Conservation (phyloP, 257 asterid genomes). For the Salvia miltiorrhiza region DNA sequence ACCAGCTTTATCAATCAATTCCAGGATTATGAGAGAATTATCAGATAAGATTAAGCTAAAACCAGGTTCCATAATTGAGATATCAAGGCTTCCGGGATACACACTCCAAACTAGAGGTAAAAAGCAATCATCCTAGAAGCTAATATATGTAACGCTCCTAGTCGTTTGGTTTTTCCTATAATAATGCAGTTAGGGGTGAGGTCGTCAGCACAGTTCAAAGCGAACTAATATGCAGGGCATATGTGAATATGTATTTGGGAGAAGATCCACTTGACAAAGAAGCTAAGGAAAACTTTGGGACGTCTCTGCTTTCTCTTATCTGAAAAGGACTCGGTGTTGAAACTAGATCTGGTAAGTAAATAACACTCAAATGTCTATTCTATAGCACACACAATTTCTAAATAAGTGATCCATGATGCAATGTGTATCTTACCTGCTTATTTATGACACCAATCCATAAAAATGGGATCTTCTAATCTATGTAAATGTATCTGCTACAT, state of each 20-base stretch:
- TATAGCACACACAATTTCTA: conserved; percentile 24
- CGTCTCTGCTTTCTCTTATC: conserved; percentile 49
- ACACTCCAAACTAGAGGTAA: conserved; percentile 72
- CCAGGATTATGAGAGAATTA: conserved; percentile 75
- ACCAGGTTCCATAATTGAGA: conserved; percentile 70
- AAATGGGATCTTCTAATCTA: neutral
- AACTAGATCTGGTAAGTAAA: conserved; percentile 31
- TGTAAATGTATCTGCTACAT: conserved; percentile 3
- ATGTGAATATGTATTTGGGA: conserved; percentile 56
- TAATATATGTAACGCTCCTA: neutral
- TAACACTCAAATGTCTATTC: conserved; percentile 26
- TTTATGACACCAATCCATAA: conserved; percentile 19
- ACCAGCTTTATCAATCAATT: conserved; percentile 21
- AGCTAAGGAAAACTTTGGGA: conserved; percentile 66
- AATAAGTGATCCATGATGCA: conserved; percentile 28
- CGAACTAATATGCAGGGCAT: conserved; percentile 76
- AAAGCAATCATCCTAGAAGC: neutral
- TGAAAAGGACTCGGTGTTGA: conserved; percentile 28
- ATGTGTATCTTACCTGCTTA: conserved; percentile 6
- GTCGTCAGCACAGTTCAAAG: conserved; percentile 61
- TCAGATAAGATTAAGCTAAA: conserved; percentile 61
- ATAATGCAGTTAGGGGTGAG: conserved; percentile 56
- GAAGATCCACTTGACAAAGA: conserved; percentile 80
- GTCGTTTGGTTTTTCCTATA: neutral
- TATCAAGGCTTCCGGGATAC: conserved; percentile 71